phyloP scores from a whole-genome alignment of 2,329 filamentous ascomycete genomes.

The Emericellopsis atlantica region DNA sequence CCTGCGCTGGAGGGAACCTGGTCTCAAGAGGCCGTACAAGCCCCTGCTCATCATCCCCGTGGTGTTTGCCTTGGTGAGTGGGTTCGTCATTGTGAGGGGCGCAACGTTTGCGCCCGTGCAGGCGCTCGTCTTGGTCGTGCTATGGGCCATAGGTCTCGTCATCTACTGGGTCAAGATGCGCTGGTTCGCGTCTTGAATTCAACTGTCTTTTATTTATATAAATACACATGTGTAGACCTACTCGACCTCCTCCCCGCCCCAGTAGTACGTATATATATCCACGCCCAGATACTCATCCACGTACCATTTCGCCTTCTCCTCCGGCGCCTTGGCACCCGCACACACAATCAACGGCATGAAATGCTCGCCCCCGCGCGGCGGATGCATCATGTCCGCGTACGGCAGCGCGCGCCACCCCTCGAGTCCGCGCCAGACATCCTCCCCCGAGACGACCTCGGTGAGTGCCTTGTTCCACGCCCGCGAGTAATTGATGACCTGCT shows the following conservation, averaged over 20 bases:
- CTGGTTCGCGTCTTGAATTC: not conserved
- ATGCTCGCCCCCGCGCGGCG: conserved; percentile 39
- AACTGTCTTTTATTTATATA: not conserved
- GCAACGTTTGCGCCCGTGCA: conserved; percentile 45
- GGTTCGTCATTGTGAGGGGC: conserved; percentile 45
- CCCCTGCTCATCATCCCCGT: conserved; percentile 35
- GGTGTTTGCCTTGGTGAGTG: conserved; percentile 43
- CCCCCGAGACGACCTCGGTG: conserved; percentile 11
- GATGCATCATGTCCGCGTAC: conserved; percentile 39
- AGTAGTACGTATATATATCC: conserved; percentile 43
- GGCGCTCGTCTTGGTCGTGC: conserved; percentile 33
- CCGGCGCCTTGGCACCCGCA: conserved; percentile 33
- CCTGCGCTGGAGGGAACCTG: conserved; percentile 42
- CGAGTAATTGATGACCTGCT: conserved; percentile 12
- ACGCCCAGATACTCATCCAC: conserved; percentile 34
- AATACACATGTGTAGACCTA: not conserved
- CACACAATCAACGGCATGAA: conserved; percentile 47
- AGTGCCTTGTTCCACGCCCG: conserved; percentile 33
- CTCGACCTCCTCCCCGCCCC: conserved; percentile 21
- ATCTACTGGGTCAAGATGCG: conserved; percentile 20
- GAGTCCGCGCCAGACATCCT: conserved; percentile 25
- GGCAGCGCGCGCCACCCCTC: conserved; percentile 33
- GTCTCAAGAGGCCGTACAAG: conserved; percentile 41
- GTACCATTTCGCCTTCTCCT: conserved; percentile 28
- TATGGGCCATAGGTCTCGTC: conserved; percentile 35